phyloP scores from a whole-genome alignment of 306 rosid species.

The Herpetospermum pedunculosum region DNA sequence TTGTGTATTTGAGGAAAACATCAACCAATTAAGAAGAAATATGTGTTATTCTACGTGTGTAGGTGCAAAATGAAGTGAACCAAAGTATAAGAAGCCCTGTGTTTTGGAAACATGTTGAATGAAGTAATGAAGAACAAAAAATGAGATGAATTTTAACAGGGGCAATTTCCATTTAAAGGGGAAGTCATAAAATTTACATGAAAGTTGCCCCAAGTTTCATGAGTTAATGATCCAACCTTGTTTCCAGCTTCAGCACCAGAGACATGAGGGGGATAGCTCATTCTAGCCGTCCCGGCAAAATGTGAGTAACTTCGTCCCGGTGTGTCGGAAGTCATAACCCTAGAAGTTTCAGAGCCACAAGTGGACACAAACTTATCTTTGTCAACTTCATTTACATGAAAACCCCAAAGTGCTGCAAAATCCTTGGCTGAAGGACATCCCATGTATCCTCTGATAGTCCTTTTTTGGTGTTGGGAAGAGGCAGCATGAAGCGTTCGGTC shows the following conservation, averaged over 20 bases:
- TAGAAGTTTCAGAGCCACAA: constrained; percentile 31
- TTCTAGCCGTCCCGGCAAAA: constrained; percentile 9
- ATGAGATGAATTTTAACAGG: not conserved
- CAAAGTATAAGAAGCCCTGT: not conserved
- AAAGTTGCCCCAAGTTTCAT: not conserved
- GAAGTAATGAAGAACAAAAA: not conserved
- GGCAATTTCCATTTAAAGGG: not conserved
- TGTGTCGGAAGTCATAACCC: constrained; percentile 10
- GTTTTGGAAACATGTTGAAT: not conserved
- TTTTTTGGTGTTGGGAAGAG: constrained; percentile 38
- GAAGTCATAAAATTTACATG: not conserved
- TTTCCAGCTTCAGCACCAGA: constrained; percentile 4
- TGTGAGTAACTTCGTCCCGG: constrained; percentile 14
- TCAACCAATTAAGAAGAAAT: not conserved
- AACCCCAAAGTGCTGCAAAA: constrained; percentile 70
- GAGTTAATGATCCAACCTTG: constrained; percentile 3
- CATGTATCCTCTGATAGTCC: constrained; percentile 43
- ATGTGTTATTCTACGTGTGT: not conserved
- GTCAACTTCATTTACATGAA: constrained; percentile 36
- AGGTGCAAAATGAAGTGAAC: not conserved
- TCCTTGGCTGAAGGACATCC: constrained; percentile 77
- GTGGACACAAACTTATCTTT: constrained; percentile 27
- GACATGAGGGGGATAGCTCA: constrained; percentile 3
- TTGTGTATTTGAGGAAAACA: too few relatives aligned
- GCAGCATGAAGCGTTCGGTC: constrained; percentile 38